A percentile compares a stretch with the other conserved stretches of the same genome.
phyloP scores from a whole-genome alignment of 805 yeast species.

The Lipomyces oligophaga region DNA sequence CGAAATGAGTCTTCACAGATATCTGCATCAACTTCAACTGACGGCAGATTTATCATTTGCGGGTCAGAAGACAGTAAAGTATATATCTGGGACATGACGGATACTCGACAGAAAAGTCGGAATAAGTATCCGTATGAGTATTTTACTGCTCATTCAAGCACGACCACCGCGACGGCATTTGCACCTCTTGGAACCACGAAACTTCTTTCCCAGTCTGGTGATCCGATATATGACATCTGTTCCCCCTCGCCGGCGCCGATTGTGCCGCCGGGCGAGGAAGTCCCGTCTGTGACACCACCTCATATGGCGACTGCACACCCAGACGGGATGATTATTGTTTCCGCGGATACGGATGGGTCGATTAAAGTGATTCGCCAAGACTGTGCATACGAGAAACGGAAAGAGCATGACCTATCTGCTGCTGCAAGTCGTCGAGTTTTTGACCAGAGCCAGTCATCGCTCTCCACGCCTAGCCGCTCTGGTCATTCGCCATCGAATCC shows the following conservation, averaged over 20 bases:
- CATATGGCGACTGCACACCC: slow-evolving; percentile 24
- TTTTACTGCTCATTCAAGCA: slow-evolving; percentile 56
- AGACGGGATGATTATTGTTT: slow-evolving; percentile 53
- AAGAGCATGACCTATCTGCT: slow-evolving; percentile 18
- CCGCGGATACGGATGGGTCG: slow-evolving; percentile 69
- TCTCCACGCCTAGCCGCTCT: slow-evolving; percentile 2
- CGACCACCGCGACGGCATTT: slow-evolving; percentile 70
- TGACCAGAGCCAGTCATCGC: slow-evolving; percentile 3
- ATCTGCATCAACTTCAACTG: slow-evolving; percentile 59
- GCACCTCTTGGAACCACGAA: slow-evolving; percentile 70
- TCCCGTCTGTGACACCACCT: slow-evolving; percentile 1
- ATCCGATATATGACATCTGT: slow-evolving; percentile 66
- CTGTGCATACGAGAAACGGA: slow-evolving; percentile 47
- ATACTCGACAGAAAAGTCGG: slow-evolving; percentile 21
- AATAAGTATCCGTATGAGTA: slow-evolving; percentile 28
- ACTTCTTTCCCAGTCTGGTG: slow-evolving; percentile 68
- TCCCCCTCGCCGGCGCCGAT: slow-evolving; percentile 35
- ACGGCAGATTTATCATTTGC: slow-evolving; percentile 54
- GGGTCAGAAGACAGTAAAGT: slow-evolving; percentile 89
- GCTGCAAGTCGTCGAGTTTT: too few relatives aligned
- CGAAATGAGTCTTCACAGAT: slow-evolving; percentile 69
- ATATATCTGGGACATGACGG: slow-evolving; percentile 64
- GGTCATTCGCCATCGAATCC: neutral
- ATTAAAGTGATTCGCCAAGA: slow-evolving; percentile 81
- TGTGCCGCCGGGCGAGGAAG: slow-evolving; percentile 1